Conservation (phyloP, 768 basidiomycete genomes). For the Mycena epipterygia region DNA sequence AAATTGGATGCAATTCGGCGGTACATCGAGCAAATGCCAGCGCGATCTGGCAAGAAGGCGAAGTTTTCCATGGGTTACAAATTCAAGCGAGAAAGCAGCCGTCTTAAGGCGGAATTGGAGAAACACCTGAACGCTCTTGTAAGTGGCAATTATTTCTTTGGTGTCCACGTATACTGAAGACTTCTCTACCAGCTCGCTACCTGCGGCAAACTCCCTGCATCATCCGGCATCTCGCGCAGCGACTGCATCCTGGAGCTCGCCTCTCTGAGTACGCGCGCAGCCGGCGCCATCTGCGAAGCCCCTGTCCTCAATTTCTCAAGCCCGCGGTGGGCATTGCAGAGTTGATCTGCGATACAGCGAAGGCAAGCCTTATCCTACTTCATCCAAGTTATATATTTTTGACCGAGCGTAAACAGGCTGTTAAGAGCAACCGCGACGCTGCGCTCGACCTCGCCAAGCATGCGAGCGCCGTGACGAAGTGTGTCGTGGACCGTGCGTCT, state of each 20-base stretch:
- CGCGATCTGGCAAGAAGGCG: neutral
- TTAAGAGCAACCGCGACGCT: neutral
- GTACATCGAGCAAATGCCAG: neutral
- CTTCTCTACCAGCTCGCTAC: neutral
- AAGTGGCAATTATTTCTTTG: neutral
- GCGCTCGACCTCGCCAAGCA: neutral
- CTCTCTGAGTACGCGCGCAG: neutral
- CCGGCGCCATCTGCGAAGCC: neutral
- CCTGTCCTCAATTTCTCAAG: neutral
- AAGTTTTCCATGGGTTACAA: neutral
- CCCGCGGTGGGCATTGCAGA: neutral
- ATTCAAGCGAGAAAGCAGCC: neutral
- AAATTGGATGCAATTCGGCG: conserved; percentile 2
- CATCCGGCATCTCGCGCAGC: neutral
- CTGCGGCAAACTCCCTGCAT: neutral
- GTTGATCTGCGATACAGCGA: neutral
- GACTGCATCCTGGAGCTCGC: neutral
- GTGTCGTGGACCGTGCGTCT: neutral
- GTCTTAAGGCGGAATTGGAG: neutral
- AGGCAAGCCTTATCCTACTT: neutral
- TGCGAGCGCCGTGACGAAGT: neutral
- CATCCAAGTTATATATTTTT: neutral
- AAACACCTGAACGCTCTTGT: neutral
- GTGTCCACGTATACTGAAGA: neutral
- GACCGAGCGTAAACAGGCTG: neutral